These are phyloP conservation scores for Meyerozyma guilliermondii DNA, from an alignment of 1,139 yeast genomes.

Conservation along the genomic window DNA sequence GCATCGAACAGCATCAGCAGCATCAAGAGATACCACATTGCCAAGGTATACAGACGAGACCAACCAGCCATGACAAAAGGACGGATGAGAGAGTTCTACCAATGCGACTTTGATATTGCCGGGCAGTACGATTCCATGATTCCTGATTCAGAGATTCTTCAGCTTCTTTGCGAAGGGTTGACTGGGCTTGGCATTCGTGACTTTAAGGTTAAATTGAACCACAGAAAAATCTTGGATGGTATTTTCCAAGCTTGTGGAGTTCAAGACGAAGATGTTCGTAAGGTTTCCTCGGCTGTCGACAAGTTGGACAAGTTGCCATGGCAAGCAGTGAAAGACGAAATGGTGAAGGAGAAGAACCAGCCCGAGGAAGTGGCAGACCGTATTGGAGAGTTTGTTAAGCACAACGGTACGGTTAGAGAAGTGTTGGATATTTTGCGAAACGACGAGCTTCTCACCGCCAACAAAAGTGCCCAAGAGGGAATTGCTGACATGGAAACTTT, in stretches of 20 bases:
- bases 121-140: constrained; percentile 91
- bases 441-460: constrained; percentile 54
- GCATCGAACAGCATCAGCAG: constrained; percentile 89
- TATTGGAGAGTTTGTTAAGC: constrained; percentile 87
- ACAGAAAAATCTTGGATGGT: constrained; percentile 93
- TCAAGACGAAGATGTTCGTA: constrained; percentile 87
- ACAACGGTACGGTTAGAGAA: constrained; percentile 71
- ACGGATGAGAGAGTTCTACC: constrained; percentile 98
- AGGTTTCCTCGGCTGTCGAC: constrained; percentile 91
- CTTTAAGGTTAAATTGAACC: constrained; percentile 87
- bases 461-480: constrained; percentile 75
- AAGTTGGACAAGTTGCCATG: constrained; percentile 93
- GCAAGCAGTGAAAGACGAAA: constrained; percentile 89
- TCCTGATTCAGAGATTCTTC: constrained; percentile 87
- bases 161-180: constrained; percentile 79
- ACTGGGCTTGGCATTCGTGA: constrained; percentile 78
- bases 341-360: constrained; percentile 86
- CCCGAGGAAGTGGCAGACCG: constrained; percentile 86
- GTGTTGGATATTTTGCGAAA: constrained; percentile 51
- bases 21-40: constrained; percentile 93
- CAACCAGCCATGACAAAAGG: constrained; percentile 99
- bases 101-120: constrained; percentile 96
- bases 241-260: constrained; percentile 95
- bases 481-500: constrained; percentile 71
- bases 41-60: constrained; percentile 96